A percentile compares a stretch with the other conserved stretches of the same genome.
These are phyloP conservation scores for Madurella mycetomatis DNA, from an alignment of 2,329 filamentous ascomycete species.

Conservation along the genomic window DNA sequence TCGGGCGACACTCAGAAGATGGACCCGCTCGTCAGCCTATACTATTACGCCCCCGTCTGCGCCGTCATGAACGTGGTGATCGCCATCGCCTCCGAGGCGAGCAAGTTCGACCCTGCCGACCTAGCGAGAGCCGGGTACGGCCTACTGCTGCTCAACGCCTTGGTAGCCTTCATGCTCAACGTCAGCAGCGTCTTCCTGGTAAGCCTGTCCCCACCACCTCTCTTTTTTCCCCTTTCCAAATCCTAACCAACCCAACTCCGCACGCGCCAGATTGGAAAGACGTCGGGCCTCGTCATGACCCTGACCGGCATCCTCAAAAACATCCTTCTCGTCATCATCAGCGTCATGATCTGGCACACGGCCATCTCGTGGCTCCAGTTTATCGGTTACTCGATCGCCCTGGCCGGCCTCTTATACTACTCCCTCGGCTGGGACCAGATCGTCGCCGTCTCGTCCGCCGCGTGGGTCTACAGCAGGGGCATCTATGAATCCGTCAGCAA, in stretches of 20 bases:
- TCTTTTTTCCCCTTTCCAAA: background rate
- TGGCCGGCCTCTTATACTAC: conserved; percentile 48
- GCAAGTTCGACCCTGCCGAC: conserved; percentile 60
- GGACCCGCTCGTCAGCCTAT: conserved; percentile 82
- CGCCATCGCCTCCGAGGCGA: conserved; percentile 64
- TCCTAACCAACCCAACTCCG: background rate
- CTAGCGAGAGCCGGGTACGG: conserved; percentile 60
- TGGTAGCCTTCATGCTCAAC: conserved; percentile 75
- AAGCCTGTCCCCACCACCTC: conserved; percentile 35
- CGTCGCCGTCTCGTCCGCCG: conserved; percentile 12
- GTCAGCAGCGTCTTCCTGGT: conserved; percentile 83
- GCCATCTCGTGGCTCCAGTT: conserved; percentile 66
- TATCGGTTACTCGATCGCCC: conserved; percentile 71
- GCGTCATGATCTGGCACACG: conserved; percentile 74
- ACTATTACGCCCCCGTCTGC: conserved; percentile 86
- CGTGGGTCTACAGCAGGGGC: conserved; percentile 19
- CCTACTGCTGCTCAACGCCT: conserved; percentile 64
- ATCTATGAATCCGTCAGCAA: conserved; percentile 17
- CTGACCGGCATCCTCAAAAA: conserved; percentile 84
- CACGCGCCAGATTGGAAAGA: conserved; percentile 69
- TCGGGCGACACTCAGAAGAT: conserved; percentile 74
- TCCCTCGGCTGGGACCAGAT: conserved; percentile 38
- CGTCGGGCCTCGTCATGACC: conserved; percentile 79
- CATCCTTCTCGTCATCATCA: conserved; percentile 73
- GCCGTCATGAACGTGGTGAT: conserved; percentile 74